Evolutionary conservation across 2,329 filamentous ascomycete genomes (phyloP), one percentile per base, ranked within the genome.

Genomic region (Penicillium verrucosum): DNA sequence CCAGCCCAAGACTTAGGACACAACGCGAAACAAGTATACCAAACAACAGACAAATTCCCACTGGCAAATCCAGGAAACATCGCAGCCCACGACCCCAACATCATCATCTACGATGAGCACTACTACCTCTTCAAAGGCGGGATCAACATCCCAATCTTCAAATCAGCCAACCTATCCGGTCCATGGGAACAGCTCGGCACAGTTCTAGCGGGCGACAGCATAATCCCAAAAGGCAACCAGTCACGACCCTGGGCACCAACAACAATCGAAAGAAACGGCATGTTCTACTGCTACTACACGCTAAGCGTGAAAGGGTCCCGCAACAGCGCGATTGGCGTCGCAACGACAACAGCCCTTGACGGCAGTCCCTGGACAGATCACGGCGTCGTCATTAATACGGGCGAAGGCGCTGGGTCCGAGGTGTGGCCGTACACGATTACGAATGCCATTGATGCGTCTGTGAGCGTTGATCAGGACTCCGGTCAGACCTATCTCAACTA

Each of bases 201-300:
- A 8, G 66, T 75, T 0, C 59, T 75, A 0, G 57, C 67, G 7
- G 61, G 60, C 3, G 62, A 65, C 23, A 74, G 70, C 46, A 50
- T 69, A 11, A 70, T 75, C 53, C 25, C 61, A 7, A 70, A 70
- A 21, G 57, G 65, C 7, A 71, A 73, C 52, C 65, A 65, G 9
- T 65, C 62, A 3, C 60, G 66, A 0, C 73, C 73, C 0, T 75
- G 73, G 73, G 73, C 73, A 0, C 73, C 73, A 2, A 73, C 67
- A 1, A 67, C 68, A 2, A 60, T 75, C 14, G 50, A 68, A 30
- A 60, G 58, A 51, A 66, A 68, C 21, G 63, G 65, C 6, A 65
- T 56, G 0, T 73, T 74, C 54, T 75, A 75, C 60, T 75, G 73
- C 59, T 75, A 66, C 59, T 75, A 75, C 54, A 64, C 69, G 0